Evolutionary conservation across 495 filamentous ascomycete genomes (phyloP), one percentile per base, ranked within the genome.

Genomic region (Penicillium soppii): DNA sequence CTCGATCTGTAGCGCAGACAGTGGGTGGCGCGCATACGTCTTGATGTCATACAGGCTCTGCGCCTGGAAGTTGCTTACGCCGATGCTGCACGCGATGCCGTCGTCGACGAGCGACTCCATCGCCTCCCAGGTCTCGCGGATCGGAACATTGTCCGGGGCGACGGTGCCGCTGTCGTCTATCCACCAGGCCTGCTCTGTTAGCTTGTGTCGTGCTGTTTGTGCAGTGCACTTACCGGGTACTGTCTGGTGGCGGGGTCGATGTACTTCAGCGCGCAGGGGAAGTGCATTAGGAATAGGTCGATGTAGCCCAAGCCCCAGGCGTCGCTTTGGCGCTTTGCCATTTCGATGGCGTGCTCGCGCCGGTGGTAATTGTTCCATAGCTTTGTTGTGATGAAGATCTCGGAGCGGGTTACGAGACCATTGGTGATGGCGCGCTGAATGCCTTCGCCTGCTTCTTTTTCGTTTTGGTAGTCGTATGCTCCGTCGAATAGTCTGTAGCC

Each of bases 351-450:
- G 50, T 77, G 75, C 48, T 88, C 80, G 50, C 70, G 75, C 39
- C 89, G 85, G 73, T 91, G 88, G 80, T 88, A 92, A 61, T 81
- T 84, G 77, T 91, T 91, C 90, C 90, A 95, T 40, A 95, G 83
- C 77, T 94, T 94, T 61, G 86, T 89, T 44, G 89, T 87, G 64
- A 94, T 79, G 80, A 94, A 94, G 68, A 94, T 86, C 25, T 94
- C 88, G 65, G 82, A 75, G 47, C 89, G 87, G 72, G 85, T 91
- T 57, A 92, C 89, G 43, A 94, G 66, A 30, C 89, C 89, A 10
- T 95, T 89, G 51, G 84, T 77, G 70, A 95, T 90, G 57, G 90
- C 90, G 61, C 88, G 88, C 44, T 82, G 82, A 22, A 95, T 79
- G 47, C 90, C 90, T 58, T 92, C 73, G 48, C 90, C 90, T 53